A percentile compares a stretch with the other conserved stretches of the same genome.
Conservation (phyloP, 2,329 filamentous ascomycete genomes). For the Cytospora piceicola region DNA sequence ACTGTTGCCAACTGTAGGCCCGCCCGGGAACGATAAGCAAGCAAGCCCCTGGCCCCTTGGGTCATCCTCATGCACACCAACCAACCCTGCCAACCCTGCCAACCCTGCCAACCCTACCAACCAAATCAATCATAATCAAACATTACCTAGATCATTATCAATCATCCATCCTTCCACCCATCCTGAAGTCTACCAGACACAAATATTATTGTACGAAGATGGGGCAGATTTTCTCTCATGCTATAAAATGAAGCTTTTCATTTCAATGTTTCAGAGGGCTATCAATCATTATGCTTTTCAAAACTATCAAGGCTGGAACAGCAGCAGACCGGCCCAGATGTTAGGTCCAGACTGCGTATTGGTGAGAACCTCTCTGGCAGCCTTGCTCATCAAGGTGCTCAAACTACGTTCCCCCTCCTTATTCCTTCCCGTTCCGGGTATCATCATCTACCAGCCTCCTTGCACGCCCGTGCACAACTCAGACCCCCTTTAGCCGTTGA, state of each 20-base stretch:
- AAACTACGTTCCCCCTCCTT: neutral
- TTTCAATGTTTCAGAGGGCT: neutral
- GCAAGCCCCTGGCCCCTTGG: too few relatives aligned
- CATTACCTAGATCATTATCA: too few relatives aligned
- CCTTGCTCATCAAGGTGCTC: constrained; percentile 17
- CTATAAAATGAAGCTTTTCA: neutral
- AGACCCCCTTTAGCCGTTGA: constrained; percentile 49
- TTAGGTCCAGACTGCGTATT: neutral
- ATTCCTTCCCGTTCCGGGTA: neutral
- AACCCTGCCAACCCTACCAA: too few relatives aligned
- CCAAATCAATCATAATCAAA: too few relatives aligned
- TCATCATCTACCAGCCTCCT: neutral
- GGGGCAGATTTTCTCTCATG: neutral
- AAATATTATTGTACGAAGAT: neutral
- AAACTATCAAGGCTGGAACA: neutral
- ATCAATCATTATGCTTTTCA: neutral
- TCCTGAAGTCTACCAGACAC: neutral
- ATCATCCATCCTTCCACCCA: too few relatives aligned
- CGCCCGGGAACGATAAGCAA: neutral
- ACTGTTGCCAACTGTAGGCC: neutral
- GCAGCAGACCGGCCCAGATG: neutral
- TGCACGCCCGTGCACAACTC: constrained; percentile 1
- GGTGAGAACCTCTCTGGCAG: constrained; percentile 9
- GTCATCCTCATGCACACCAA: too few relatives aligned
- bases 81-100: too few relatives aligned